phyloP scores from a whole-genome alignment of 495 filamentous ascomycete genomes.

The Bathelium albidoporum region DNA sequence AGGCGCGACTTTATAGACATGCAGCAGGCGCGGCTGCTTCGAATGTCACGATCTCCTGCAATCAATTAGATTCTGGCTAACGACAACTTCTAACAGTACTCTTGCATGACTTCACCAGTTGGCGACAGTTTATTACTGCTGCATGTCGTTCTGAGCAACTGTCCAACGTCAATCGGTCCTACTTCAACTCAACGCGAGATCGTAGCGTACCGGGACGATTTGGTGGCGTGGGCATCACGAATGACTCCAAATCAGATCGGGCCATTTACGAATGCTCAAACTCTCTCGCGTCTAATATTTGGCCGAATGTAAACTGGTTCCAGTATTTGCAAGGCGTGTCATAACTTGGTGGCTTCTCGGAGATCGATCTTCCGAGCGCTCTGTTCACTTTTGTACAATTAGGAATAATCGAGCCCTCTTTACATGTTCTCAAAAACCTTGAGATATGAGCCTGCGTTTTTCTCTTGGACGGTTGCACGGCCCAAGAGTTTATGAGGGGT shows the following conservation, averaged over 20 bases:
- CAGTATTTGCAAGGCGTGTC: too few relatives aligned
- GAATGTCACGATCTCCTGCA: background rate
- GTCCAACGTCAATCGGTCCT: background rate
- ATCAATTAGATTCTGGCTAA: background rate
- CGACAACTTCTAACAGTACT: background rate
- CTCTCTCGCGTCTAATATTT: too few relatives aligned
- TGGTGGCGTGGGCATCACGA: too few relatives aligned
- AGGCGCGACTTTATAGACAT: background rate
- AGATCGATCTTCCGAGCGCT: background rate
- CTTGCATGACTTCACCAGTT: background rate
- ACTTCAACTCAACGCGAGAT: background rate
- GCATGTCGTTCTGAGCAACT: background rate
- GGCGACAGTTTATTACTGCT: background rate
- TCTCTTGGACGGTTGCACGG: too few relatives aligned
- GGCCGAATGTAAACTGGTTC: too few relatives aligned
- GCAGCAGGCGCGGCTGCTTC: background rate
- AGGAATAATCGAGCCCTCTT: too few relatives aligned
- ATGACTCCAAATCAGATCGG: too few relatives aligned
- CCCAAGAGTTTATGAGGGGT: too few relatives aligned
- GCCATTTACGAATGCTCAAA: too few relatives aligned
- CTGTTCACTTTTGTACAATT: background rate
- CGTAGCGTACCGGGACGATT: too few relatives aligned
- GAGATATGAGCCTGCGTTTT: too few relatives aligned
- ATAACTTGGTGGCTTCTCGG: background rate
- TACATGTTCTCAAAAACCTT: too few relatives aligned